Percentiles rank a stretch among this genome's conserved stretches.
These are phyloP conservation scores for Cronartium quercuum DNA, from an alignment of 1,284 basidiomycete species.

Conservation along the genomic window DNA sequence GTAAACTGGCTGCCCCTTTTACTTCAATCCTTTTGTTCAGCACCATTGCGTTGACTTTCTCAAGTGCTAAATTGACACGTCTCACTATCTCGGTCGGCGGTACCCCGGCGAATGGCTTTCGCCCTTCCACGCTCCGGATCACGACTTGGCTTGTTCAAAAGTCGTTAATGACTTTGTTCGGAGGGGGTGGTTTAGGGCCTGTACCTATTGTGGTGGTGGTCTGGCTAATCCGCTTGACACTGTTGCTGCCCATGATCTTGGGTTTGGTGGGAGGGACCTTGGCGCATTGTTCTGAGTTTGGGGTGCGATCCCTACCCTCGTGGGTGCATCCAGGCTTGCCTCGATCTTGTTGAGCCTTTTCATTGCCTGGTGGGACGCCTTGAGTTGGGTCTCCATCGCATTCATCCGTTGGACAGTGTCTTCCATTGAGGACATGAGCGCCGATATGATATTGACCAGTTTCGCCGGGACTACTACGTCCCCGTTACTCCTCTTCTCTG, in stretches of 20 bases:
- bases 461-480: not conserved
- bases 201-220: not conserved
- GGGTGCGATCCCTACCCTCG: not conserved
- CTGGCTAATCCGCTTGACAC: not conserved
- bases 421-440: not conserved
- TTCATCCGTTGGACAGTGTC: not conserved
- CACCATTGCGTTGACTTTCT: not conserved
- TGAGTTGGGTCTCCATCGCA: not conserved
- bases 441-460: not conserved
- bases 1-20: not conserved
- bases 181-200: not conserved
- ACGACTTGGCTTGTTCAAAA: not conserved
- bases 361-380: not conserved
- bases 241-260: not conserved
- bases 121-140: not conserved
- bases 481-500: not conserved
- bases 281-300: not conserved
- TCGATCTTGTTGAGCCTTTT: not conserved
- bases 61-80: not conserved
- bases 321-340: not conserved
- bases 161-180: not conserved
- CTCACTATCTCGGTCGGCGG: not conserved
- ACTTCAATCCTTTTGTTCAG: not conserved
- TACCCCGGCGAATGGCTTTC: not conserved
- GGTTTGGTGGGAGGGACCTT: not conserved